These are phyloP conservation scores for Globisporangium iwayamae DNA, from an alignment of 352 stramenopile genomes.

Conservation along the genomic window DNA sequence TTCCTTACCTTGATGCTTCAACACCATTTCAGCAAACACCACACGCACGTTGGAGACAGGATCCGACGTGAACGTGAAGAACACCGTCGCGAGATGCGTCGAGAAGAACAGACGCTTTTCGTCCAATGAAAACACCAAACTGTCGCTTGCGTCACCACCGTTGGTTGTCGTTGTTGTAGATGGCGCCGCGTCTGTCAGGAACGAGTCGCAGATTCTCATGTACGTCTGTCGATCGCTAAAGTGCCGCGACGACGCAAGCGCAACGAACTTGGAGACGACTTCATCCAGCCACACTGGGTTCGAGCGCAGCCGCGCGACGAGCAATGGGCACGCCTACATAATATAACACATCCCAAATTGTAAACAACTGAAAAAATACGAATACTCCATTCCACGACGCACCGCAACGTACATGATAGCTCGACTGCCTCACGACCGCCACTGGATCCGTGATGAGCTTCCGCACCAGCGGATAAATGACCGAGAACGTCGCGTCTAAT, in stretches of 20 bases:
- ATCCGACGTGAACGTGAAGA: constrained; percentile 62
- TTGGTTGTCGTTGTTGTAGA: neutral
- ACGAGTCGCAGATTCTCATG: constrained; percentile 57
- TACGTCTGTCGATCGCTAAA: constrained; percentile 73
- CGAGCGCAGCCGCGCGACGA: constrained; percentile 42
- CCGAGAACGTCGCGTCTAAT: constrained; percentile 60
- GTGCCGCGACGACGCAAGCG: constrained; percentile 45
- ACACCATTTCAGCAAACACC: constrained; percentile 46
- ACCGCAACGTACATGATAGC: constrained; percentile 38
- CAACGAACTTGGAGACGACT: constrained; percentile 46
- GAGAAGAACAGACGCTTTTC: constrained; percentile 40
- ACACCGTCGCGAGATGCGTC: constrained; percentile 35
- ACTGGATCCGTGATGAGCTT: constrained; percentile 78
- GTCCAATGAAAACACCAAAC: neutral
- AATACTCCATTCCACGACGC: neutral
- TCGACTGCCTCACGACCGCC: constrained; percentile 65
- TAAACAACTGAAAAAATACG: neutral
- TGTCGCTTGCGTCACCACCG: neutral
- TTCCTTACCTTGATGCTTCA: constrained; percentile 41
- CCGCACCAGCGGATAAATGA: constrained; percentile 73
- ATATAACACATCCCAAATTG: neutral
- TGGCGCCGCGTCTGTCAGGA: constrained; percentile 26
- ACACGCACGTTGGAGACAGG: constrained; percentile 72
- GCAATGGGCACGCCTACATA: constrained; percentile 53
- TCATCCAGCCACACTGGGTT: constrained; percentile 47